Evolutionary conservation across 495 filamentous ascomycete genomes (phyloP), one percentile per base, ranked within the genome.

Genomic region (Tirmania nivea): DNA sequence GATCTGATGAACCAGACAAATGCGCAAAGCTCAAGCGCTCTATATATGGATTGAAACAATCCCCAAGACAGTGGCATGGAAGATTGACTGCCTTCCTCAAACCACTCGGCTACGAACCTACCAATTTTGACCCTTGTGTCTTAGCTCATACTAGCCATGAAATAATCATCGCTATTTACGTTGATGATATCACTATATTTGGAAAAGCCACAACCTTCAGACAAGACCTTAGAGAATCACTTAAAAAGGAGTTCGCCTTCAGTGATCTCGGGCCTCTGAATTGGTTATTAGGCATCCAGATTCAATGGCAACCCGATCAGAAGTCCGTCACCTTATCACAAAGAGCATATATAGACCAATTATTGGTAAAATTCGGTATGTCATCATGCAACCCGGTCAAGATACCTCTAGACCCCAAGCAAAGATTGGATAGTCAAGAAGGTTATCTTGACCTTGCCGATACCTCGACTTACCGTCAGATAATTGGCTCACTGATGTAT

Each of bases 1-100:
- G 57, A 11, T 57, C 47, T 35, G 20, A 16, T 17, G 9, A 48
- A 37, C 17, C 39, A 36, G 50, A 20, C 20, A 58, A 51, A 35
- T 48, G 48, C 51, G 19, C 48, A 35, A 1, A 31, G 4, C 14
- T 49, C 0, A 19, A 25, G 11, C 57, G 55, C 0, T 53, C 12
- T 34, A 19, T 56, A 11, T 62, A 62, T 51, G 52, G 60, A 4
- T 48, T 63, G 17, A 61, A 63, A 42, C 54, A 63, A 42, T 52
- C 57, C n/a, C 35, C 59, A 21, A 20, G 52, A 49, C 11, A 53
- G 45, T 60, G 52, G 60, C 51, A 57, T 49, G 34, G 20, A 10
- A 37, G 48, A 21, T 35, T 63, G 50, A 48, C 45, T 8, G 37
- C 34, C 2, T 54, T 48, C 14, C 52, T 60, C 19, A 10, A 34